Percentiles rank a stretch among this genome's conserved stretches.
Evolutionary conservation across 1,284 basidiomycete genomes (phyloP).

Genomic region (Cryptococcus depauperatus): DNA sequence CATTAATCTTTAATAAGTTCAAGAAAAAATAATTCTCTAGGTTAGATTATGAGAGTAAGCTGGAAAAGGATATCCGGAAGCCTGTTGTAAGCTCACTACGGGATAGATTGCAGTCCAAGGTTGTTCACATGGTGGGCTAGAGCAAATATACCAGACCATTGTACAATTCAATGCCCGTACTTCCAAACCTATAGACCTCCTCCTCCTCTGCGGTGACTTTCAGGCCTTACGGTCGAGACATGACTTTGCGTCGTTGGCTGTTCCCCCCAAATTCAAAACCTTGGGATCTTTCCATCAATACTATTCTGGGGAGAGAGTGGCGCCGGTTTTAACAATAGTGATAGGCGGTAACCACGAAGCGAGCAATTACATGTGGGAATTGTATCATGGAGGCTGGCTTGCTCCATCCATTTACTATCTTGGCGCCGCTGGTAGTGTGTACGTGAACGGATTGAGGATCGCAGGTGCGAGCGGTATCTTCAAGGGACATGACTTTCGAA

Average conservation of each 20-base stretch:
- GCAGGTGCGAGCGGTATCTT: slow-evolving; percentile 90
- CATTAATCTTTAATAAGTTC: too few relatives aligned
- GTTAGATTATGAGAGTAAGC: too few relatives aligned
- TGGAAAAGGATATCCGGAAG: too few relatives aligned
- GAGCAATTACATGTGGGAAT: slow-evolving; percentile 93
- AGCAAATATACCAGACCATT: slow-evolving; percentile 77
- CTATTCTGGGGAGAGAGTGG: slow-evolving; percentile 71
- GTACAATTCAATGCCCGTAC: slow-evolving; percentile 55
- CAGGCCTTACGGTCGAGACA: slow-evolving; percentile 79
- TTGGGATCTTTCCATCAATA: slow-evolving; percentile 85
- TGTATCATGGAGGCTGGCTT: slow-evolving; percentile 94
- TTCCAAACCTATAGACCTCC: slow-evolving; percentile 64
- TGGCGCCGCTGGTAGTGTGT: slow-evolving; percentile 81
- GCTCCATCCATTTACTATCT: slow-evolving; percentile 97
- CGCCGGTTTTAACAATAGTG: slow-evolving; percentile 82
- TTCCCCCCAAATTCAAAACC: slow-evolving; percentile 78
- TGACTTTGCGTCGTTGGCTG: slow-evolving; percentile 84
- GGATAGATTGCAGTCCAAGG: slow-evolving; percentile 86
- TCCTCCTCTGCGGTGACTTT: slow-evolving; percentile 87
- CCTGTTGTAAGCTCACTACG: too few relatives aligned
- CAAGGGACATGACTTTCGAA: slow-evolving; percentile 68
- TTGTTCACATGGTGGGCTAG: slow-evolving; percentile 86
- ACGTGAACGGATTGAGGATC: slow-evolving; percentile 77
- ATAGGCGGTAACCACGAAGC: slow-evolving; percentile 99
- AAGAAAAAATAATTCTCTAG: too few relatives aligned